Evolutionary conservation across 148 eudicot genomes (phyloP), one percentile per base, ranked within the genome.

Genomic region (Persicaria tinctoria): DNA sequence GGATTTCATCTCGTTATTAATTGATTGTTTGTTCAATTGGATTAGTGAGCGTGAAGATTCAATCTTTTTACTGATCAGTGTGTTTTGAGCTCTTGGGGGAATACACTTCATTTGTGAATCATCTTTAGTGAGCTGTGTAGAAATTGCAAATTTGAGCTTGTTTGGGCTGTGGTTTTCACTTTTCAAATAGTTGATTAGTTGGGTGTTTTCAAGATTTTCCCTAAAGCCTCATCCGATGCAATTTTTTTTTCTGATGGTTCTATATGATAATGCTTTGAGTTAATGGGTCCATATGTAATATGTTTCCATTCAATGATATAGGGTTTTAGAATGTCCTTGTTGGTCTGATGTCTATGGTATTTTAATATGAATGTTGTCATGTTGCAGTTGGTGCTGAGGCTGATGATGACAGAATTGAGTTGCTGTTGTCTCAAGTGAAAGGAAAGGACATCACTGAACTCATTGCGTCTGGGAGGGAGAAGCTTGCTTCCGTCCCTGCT

Each of bases 401-500:
- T 27, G 97, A 92, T 70, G 91, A 89, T 46, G 88, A 82, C 69
- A 89, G 78, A 75, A 79, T 92, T 48, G 80, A 84, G 79, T 76
- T 92, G 74, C 87, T 92, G 49, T 72, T 92, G 79, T 80, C 85
- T 46, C 85, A 88, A 81, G 84, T 87, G 0, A 78, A 83, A 75
- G 97, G 91, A 68, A 92, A 90, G 69, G 87, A 90, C 49, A 80
- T 92, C 76, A 82, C 90, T 8, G 96, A 92, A 70, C 75, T 92
- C 54, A 81, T 92, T 79, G 97, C 97, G 0, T 46, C 90, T 23
- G 96, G 97, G 72, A 83, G 97, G 78, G 93, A 89, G 73, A 92
- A 90, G 85, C 82, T 92, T 70, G 97, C 97, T 69, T 90, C 97
- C 32, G 91, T 92, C 14, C 96, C 96, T 2, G 57, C 96, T 9